These are phyloP conservation scores for Cucurbita moschata DNA, from an alignment of 306 rosid species.

Conservation along the genomic window DNA sequence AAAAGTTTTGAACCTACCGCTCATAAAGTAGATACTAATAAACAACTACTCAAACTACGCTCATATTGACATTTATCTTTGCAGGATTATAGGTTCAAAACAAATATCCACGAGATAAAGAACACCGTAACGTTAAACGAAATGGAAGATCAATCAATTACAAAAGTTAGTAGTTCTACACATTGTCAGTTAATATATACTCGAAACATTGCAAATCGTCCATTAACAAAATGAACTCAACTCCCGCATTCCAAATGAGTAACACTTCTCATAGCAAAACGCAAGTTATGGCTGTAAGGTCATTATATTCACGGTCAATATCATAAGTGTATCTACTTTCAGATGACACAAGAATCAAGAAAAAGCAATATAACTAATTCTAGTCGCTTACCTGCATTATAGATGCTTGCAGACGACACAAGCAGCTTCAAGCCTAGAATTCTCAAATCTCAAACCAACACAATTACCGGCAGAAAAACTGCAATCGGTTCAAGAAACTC, in stretches of 20 bases:
- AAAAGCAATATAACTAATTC: neutral
- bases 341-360: neutral
- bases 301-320: neutral
- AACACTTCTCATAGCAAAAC: neutral
- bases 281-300: neutral
- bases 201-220: neutral
- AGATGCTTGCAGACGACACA: neutral
- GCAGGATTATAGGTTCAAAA: neutral
- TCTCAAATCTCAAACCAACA: neutral
- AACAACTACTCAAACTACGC: neutral
- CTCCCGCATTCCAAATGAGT: neutral
- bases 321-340: neutral
- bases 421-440: neutral
- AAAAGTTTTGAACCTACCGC: neutral
- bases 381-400: conserved; percentile 5
- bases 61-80: neutral
- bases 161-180: neutral
- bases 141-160: neutral
- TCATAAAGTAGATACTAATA: neutral
- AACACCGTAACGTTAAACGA: neutral
- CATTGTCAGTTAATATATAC: neutral
- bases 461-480: conserved; percentile 1
- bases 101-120: neutral
- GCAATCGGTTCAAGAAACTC: neutral
- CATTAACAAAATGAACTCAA: neutral